Percentiles rank a stretch among this genome's conserved stretches.
Conservation (phyloP, 2,329 filamentous ascomycete species). For the Fusarium succisae region DNA sequence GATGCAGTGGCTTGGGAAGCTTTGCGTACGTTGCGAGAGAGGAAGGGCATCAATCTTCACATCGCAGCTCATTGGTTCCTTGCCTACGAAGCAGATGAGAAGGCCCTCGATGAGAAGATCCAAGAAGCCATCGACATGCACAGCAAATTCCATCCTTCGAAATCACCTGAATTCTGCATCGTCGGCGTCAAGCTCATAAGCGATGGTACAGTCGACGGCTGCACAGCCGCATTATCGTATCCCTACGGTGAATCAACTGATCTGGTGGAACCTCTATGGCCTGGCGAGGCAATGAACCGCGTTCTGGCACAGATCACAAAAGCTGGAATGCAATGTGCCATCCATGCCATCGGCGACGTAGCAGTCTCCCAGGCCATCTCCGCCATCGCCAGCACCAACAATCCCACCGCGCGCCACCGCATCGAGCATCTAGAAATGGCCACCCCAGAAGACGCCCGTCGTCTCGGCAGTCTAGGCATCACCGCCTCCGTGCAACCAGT, state of each 20-base stretch:
- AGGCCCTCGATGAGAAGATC: conserved; percentile 52
- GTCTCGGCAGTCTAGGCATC: conserved; percentile 68
- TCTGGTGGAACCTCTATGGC: conserved; percentile 63
- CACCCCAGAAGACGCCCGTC: conserved; percentile 60
- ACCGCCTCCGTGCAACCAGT: conserved; percentile 68
- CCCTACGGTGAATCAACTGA: conserved; percentile 63
- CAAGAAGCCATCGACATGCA: conserved; percentile 56
- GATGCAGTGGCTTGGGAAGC: conserved; percentile 58
- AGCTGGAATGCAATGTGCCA: conserved; percentile 66
- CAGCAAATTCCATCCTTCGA: conserved; percentile 38
- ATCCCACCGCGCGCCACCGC: conserved; percentile 62
- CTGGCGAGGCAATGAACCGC: conserved; percentile 57
- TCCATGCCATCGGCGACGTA: conserved; percentile 72
- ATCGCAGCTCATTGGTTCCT: conserved; percentile 58
- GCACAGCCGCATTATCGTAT: conserved; percentile 68
- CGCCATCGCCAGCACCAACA: conserved; percentile 56
- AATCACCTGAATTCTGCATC: conserved; percentile 49
- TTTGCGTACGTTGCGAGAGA: conserved; percentile 49
- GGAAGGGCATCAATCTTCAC: conserved; percentile 49
- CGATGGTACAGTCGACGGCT: conserved; percentile 72
- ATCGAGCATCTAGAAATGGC: conserved; percentile 74
- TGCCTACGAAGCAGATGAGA: conserved; percentile 50
- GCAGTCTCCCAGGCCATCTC: conserved; percentile 68
- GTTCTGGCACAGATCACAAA: conserved; percentile 64
- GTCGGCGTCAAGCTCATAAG: conserved; percentile 72